Evolutionary conservation across 2,329 filamentous ascomycete species (phyloP), one percentile per base, ranked within the genome.

Genomic region (Cadophora sp.): DNA sequence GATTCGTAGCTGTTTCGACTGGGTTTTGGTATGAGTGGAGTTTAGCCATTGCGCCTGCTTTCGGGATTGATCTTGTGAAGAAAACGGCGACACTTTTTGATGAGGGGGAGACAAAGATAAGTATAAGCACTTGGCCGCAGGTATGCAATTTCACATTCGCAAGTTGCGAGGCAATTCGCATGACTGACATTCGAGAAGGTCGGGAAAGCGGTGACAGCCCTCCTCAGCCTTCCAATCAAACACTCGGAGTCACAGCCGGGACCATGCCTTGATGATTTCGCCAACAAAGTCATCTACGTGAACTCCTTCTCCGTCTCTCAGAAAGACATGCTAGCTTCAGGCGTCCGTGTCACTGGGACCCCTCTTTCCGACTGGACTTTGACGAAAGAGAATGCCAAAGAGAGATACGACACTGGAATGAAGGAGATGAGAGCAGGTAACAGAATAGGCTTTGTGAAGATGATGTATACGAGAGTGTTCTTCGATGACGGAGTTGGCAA

Each of bases 11-110:
- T 0, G 69, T 86, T 6, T 73, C 73, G 53, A 84, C 80, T 71
- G 80, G 83, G 0, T 86, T 86, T 72, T 87, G 85, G 85, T 87
- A 86, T 73, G 83, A 87, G 62, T 86, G 80, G 69, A 85, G 83
- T 65, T 73, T 87, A 5, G 81, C 77, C 2, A 3, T 77, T 70
- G 27, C 51, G 69, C 24, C 75, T 76, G 51, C 53, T 26, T 85
- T 79, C 70, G 86, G 86, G 0, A 85, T 88, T 76, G 83, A 87
- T 64, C 77, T 87, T 56, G 71, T 77, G 9, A 80, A 82, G 58
- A 78, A 78, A 0, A 77, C 76, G 9, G 75, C 83, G 12, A 83
- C 81, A 0, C 75, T 86, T 22, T 87, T 82, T 67, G 87, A 88
- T 69, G 85, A 87, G 26, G 85, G 85, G 0, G 79, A 79, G 19